Evolutionary conservation across 345 rosid species (phyloP).

Genomic region (Pugionium dolabratum): DNA sequence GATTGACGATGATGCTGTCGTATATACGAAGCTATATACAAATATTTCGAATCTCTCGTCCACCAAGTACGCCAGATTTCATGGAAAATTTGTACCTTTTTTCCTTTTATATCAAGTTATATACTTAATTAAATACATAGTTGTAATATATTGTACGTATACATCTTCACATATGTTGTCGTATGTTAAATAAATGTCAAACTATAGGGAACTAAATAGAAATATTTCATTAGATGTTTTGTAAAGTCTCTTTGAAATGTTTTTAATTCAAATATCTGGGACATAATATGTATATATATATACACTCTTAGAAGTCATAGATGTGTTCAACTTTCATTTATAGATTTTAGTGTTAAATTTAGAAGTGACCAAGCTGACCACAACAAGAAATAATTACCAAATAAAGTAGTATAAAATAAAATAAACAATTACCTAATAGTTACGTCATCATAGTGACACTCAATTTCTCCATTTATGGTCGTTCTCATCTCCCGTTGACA

Average conservation of each 20-base stretch:
- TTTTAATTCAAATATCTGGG: too few relatives aligned
- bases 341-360: background rate
- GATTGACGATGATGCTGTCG: slow-evolving; percentile 35
- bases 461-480: slow-evolving; percentile 38
- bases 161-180: background rate
- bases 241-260: too few relatives aligned
- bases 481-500: slow-evolving; percentile 37
- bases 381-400: background rate
- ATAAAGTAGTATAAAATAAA: background rate
- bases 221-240: too few relatives aligned
- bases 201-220: too few relatives aligned
- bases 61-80: slow-evolving; percentile 39
- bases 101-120: background rate
- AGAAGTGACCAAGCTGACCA: slow-evolving; percentile 16
- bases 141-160: background rate
- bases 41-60: slow-evolving; percentile 34
- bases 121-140: background rate
- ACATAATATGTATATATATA: too few relatives aligned
- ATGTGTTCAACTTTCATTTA: background rate
- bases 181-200: background rate
- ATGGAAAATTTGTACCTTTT: slow-evolving; percentile 20
- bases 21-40: slow-evolving; percentile 30
- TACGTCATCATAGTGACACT: slow-evolving; percentile 41
- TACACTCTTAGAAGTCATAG: too few relatives aligned
- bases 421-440: slow-evolving; percentile 19